These are phyloP conservation scores for Przewalskia tangutica DNA, from an alignment of 257 asterid genomes.

Conservation along the genomic window DNA sequence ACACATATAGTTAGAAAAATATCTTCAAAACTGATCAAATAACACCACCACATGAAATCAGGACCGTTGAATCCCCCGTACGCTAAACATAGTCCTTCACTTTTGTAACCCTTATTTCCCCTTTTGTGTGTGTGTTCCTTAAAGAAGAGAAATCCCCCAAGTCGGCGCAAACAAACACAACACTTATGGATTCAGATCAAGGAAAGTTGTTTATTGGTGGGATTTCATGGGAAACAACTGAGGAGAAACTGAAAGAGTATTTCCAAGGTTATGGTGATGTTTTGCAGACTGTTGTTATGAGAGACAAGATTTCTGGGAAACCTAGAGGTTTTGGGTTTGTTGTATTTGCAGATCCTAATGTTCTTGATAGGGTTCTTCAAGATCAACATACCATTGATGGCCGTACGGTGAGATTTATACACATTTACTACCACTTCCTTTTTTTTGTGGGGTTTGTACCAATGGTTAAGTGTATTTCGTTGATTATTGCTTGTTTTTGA, in stretches of 20 bases:
- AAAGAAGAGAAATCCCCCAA: not conserved
- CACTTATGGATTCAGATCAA: conserved; percentile 72
- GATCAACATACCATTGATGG: conserved; percentile 74
- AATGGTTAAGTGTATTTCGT: not conserved
- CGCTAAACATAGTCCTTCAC: not conserved
- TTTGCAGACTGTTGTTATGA: conserved; percentile 71
- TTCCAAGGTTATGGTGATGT: conserved; percentile 70
- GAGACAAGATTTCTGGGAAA: conserved; percentile 62
- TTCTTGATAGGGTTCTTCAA: conserved; percentile 66
- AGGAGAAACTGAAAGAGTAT: conserved; percentile 68
- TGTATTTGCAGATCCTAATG: conserved; percentile 63
- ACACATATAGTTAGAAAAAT: not conserved
- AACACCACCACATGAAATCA: conserved; percentile 19
- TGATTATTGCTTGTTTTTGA: not conserved
- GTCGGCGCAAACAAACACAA: conserved; percentile 4
- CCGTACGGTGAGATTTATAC: conserved; percentile 33
- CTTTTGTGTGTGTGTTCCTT: not conserved
- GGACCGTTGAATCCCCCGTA: conserved; percentile 19
- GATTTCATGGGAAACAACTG: conserved; percentile 79
- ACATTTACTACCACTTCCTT: not conserved
- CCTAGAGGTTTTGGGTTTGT: conserved; percentile 85
- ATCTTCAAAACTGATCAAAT: not conserved
- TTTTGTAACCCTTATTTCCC: not conserved
- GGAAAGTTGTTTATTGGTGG: conserved; percentile 89
- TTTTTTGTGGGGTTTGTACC: not conserved